These are phyloP conservation scores for Teunomyces aglyptinius DNA, from an alignment of 805 yeast species.

Conservation along the genomic window DNA sequence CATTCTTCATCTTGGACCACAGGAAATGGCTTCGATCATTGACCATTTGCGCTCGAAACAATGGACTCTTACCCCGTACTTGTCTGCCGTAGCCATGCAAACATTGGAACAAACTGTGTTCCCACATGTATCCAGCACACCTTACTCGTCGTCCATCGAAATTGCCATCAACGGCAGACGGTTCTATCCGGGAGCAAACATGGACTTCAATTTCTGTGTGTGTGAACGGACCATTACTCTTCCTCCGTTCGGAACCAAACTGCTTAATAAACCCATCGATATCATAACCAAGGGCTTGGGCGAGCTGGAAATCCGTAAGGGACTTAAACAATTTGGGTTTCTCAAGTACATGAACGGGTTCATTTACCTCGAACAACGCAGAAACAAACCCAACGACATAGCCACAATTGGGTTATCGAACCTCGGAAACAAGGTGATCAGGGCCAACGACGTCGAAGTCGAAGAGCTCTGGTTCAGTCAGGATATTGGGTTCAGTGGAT, in stretches of 20 bases:
- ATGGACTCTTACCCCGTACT: slow-evolving; percentile 20
- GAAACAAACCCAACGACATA: slow-evolving; percentile 1
- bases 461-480: slow-evolving; percentile 18
- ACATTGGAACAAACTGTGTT: slow-evolving; percentile 17
- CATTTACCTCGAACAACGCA: not conserved
- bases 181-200: slow-evolving; percentile 7
- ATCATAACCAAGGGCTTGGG: not conserved
- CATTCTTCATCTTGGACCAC: slow-evolving; percentile 5
- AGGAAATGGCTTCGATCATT: slow-evolving; percentile 10
- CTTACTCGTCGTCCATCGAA: slow-evolving; percentile 3
- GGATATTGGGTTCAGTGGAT: slow-evolving; percentile 13
- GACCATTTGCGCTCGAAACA: slow-evolving; percentile 12
- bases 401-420: slow-evolving; percentile 19
- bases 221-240: not conserved
- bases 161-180: slow-evolving; percentile 15
- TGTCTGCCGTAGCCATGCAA: slow-evolving; percentile 14
- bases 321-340: slow-evolving; percentile 8
- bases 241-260: not conserved
- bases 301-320: not conserved
- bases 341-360: not conserved
- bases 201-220: slow-evolving; percentile 3
- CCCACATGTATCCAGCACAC: slow-evolving; percentile 3
- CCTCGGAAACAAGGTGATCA: slow-evolving; percentile 14
- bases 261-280: not conserved
- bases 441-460: slow-evolving; percentile 8